Conservation (phyloP, 2,329 filamentous ascomycete genomes). For the Claviceps quebecensis region DNA sequence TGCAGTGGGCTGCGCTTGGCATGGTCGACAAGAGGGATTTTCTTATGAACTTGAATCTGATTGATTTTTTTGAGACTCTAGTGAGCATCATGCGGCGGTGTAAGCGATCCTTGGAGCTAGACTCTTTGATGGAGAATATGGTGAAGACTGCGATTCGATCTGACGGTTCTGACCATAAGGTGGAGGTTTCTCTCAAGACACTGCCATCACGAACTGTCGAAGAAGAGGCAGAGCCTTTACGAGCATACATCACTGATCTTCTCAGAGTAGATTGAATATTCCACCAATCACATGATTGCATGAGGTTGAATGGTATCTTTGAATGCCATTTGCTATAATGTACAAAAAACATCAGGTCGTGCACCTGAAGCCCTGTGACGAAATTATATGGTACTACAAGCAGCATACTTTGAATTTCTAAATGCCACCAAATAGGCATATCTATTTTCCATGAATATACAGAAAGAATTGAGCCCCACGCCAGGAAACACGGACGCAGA, state of each 20-base stretch:
- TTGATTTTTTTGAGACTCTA: constrained; percentile 40
- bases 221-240: constrained; percentile 35
- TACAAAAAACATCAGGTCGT: too few species aligned
- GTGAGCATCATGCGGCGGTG: constrained; percentile 33
- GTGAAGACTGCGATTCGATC: constrained; percentile 25
- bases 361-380: too few species aligned
- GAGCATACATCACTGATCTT: constrained; percentile 29
- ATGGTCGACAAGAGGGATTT: constrained; percentile 37
- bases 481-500: too few species aligned
- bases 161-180: constrained; percentile 25
- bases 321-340: too few species aligned
- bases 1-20: constrained; percentile 35
- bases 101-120: constrained; percentile 20
- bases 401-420: too few species aligned
- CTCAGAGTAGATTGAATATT: constrained; percentile 14
- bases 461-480: too few species aligned
- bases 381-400: too few species aligned
- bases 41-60: constrained; percentile 35
- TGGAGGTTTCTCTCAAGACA: constrained; percentile 24
- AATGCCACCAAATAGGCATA: too few species aligned
- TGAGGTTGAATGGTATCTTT: not conserved
- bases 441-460: too few species aligned
- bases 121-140: constrained; percentile 23
- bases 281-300: not conserved
- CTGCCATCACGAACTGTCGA: constrained; percentile 36